Evolutionary conservation across 768 basidiomycete species (phyloP).

Genomic region (Lyophyllum decastes): DNA sequence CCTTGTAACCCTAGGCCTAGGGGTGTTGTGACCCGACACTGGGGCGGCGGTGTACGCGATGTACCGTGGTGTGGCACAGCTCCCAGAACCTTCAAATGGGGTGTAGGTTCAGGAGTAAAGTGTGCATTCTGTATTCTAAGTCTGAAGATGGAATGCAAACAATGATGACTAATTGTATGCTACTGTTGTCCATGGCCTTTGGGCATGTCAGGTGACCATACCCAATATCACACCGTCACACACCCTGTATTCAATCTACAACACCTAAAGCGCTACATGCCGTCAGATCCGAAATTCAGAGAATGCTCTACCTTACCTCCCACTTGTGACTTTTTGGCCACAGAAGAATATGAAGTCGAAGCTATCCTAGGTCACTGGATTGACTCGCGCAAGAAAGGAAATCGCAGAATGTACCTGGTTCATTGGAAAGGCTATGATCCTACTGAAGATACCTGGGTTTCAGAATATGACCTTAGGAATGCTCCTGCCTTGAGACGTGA

Average conservation of each 20-base stretch:
- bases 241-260: constrained; percentile 15
- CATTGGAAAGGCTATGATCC: not conserved
- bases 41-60: too few relatives aligned
- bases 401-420: not conserved
- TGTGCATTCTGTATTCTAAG: too few relatives aligned
- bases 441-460: not conserved
- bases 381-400: not conserved
- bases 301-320: not conserved
- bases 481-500: not conserved
- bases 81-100: too few relatives aligned
- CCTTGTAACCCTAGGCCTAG: too few relatives aligned
- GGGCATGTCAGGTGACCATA: too few relatives aligned
- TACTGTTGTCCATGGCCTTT: too few relatives aligned
- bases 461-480: not conserved
- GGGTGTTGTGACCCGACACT: too few relatives aligned
- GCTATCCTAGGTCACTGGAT: not conserved
- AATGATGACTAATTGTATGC: too few relatives aligned
- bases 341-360: not conserved
- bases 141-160: too few relatives aligned
- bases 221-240: too few relatives aligned
- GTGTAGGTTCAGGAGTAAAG: too few relatives aligned
- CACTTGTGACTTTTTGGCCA: not conserved
- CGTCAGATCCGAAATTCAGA: not conserved
- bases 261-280: not conserved
- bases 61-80: too few relatives aligned